Conservation (phyloP, 2,329 filamentous ascomycete species). For the Xylariaceae sp. region DNA sequence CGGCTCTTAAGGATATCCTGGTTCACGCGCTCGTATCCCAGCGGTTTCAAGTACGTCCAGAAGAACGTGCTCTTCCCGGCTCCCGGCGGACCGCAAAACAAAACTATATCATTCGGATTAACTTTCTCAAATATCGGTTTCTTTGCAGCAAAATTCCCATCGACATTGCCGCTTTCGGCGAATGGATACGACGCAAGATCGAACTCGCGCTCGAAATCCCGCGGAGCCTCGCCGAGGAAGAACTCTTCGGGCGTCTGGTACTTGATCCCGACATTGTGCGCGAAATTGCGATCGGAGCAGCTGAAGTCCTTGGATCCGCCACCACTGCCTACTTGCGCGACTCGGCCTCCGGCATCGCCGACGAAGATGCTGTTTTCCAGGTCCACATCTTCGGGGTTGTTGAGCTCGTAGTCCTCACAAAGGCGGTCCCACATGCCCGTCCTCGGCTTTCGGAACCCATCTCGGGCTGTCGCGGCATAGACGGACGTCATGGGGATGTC, state of each 20-base stretch:
- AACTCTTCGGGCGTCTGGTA: constrained; percentile 91
- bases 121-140: constrained; percentile 53
- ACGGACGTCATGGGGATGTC: constrained; percentile 73
- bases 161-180: constrained; percentile 26
- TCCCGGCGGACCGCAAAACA: constrained; percentile 86
- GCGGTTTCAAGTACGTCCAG: constrained; percentile 69
- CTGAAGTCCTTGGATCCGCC: constrained; percentile 55
- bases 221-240: constrained; percentile 66
- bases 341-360: constrained; percentile 73
- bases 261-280: constrained; percentile 73
- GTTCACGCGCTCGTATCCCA: constrained; percentile 82
- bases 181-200: constrained; percentile 60
- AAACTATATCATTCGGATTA: constrained; percentile 67
- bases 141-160: constrained; percentile 13
- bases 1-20: constrained; percentile 80
- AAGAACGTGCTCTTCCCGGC: constrained; percentile 92
- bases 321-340: constrained; percentile 35
- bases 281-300: constrained; percentile 73
- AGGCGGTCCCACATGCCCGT: constrained; percentile 78
- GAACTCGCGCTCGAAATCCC: constrained; percentile 66
- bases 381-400: constrained; percentile 60
- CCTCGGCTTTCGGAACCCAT: constrained; percentile 82
- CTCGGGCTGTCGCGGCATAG: constrained; percentile 81
- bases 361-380: constrained; percentile 73
- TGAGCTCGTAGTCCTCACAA: constrained; percentile 49